Conservation (phyloP, 331 rosid genomes). For the Malus hybrid region DNA sequence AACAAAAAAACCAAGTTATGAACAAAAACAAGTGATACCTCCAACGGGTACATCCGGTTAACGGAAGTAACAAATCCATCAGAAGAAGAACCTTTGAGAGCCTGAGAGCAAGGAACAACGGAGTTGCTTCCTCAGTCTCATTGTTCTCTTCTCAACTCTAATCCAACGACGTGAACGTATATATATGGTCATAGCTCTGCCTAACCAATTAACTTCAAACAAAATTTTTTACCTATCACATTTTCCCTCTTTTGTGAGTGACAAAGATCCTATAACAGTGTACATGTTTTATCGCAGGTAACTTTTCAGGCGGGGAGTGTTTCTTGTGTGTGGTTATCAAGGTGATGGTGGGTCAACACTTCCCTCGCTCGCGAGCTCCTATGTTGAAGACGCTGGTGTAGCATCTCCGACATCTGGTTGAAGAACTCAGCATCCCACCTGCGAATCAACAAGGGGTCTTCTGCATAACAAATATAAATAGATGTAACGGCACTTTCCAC, state of each 20-base stretch:
- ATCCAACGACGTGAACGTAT: not conserved
- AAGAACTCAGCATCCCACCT: conserved; percentile 93
- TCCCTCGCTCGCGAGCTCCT: conserved; percentile 72
- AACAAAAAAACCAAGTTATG: not conserved
- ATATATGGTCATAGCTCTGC: not conserved
- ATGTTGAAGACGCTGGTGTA: conserved; percentile 88
- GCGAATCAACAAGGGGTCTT: conserved; percentile 77
- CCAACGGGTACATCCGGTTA: not conserved
- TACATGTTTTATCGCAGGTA: not conserved
- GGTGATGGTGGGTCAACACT: conserved; percentile 43
- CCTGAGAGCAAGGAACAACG: not conserved
- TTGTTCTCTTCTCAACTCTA: not conserved
- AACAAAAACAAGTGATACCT: not conserved
- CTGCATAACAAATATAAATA: conserved; percentile 90
- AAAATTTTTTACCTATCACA: not conserved
- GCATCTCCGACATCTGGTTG: conserved; percentile 84
- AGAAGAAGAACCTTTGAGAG: not conserved
- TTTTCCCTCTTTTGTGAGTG: not conserved
- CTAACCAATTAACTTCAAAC: not conserved
- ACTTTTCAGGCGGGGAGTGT: conserved; percentile 26
- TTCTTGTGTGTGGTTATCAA: conserved; percentile 38
- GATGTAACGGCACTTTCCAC: conserved; percentile 98
- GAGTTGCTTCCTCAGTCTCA: not conserved
- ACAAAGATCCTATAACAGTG: not conserved
- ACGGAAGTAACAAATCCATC: not conserved